Base-by-base conservation (phyloP, 345 rosid species). In the Brassica incana region DNA sequence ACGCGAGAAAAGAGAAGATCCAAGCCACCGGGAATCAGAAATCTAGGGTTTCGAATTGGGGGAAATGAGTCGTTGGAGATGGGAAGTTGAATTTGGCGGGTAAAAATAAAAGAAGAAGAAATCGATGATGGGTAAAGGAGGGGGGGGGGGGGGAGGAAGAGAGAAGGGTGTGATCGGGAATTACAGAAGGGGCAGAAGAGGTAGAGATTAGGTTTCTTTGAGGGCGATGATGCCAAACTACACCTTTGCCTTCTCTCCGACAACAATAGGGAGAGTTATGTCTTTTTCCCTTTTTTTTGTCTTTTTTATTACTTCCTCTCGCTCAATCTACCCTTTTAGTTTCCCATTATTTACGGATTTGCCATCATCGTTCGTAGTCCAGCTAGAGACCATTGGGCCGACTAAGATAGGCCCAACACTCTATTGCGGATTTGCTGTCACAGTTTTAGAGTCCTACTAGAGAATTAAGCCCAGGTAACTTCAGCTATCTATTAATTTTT, bases 131-230 rank as follows among this genome's bases (percentile, higher is more conserved):
- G 62, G 11, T 20, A 20, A 15, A 43, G 69, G n/a, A n/a, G n/a
- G n/a, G n/a, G n/a, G 74, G 71, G 56, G 4, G 29, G 75, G 63
- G 65, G 67, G 84, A 71, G 83, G 66, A 71, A 69, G 84, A 73
- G 83, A 67, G 61, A 75, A 78, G 83, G 86, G 87, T 82, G 64
- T 71, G 80, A 81, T 83, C 82, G 83, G 87, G 81, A 84, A 84
- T 81, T 85, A 83, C 85, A 84, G 81, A 81, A 81, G 85, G 89
- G 89, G 89, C 86, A 86, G 86, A 87, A 86, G 90, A 75, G 87
- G 90, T 82, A 86, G 77, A 77, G 76, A 77, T 81, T 77, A 81
- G 84, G 84, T 81, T 72, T 77, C n/a, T 80, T 18, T 9, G 75
- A 75, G 80, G 74, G 69, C 63, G 40, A 78, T 80, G 69, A 84